Base-by-base conservation (phyloP, 2,329 filamentous ascomycete genomes). In the Alternaria tenuissima region DNA sequence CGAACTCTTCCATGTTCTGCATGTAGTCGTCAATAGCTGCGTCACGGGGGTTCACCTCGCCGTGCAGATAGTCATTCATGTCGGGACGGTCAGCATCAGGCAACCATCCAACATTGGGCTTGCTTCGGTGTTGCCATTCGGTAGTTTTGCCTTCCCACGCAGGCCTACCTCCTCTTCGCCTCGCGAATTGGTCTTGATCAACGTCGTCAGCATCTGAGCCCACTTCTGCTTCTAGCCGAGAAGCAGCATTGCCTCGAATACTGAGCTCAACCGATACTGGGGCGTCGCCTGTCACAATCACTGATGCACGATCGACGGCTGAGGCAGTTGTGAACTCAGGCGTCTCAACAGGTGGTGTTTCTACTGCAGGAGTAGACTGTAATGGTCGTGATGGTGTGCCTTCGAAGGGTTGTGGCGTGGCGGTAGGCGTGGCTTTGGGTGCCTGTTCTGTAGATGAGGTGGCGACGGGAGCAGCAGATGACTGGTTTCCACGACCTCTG, bases 21-120 rank as follows among this genome's bases (percentile, higher is more conserved):
- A 92, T 89, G 68, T 93, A 93, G 70, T 94, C 91, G 1, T 86
- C 85, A 67, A 89, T 79, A 42, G 88, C 81, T 1, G 69, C 68
- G 43, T 72, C 66, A 11, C 59, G 66, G 24, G 68, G 61, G 39
- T 73, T 63, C 2, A 63, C 60, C 9, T 75, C 38, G 30, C 64
- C 68, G 20, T 38, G 55, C 14, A 75, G 42, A 53, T 71, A 68
- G 20, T 62, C 53, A 7, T 70, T 62, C 67, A 71, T 71, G 38
- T 64, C 52, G 5, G 70, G 67, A 16, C 69, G 70, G 26, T 67
- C 61, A 16, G 55, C 30, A 9, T 48, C 55, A 42, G 74, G 76
- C 39, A 73, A 57, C 77, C 77, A 79, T 26, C 76, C 77, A 20
- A 78, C 64, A 2, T 74, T 71, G 4, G 75, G 75, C 59, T 78